Base-by-base conservation (phyloP, 805 yeast species). In the Candida succiphila region DNA sequence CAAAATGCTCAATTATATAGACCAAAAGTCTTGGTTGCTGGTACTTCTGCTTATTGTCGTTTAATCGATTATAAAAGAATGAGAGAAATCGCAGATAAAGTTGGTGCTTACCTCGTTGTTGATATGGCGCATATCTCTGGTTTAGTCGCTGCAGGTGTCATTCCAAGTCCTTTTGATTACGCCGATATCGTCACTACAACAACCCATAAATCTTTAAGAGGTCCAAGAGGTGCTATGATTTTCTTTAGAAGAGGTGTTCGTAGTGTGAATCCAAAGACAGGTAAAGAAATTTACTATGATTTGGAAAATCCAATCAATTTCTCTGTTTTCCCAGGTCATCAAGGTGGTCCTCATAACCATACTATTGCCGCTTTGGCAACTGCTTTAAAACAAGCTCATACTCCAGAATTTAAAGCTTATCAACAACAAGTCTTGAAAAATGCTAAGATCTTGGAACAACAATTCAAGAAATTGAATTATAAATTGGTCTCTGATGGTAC, bases 331-430 rank as follows among this genome's bases (percentile, higher is more conserved):
- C 98, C 98, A 52, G 98, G 95, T 47, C 98, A 92, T 65, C 98
- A 92, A 71, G 98, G 98, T 71, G 98, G 98, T 59, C 98, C 98
- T 51, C 97, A 92, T 67, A 92, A 92, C 72, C 98, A 92, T 68
- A 92, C 98, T 46, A 92, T 92, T 58, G 81, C 96, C 48, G 98
- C 97, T 24, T 67, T 92, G 52, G 96, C 97, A 14, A 92, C 88
- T 43, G 97, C 98, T 33, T 75, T 92, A 58, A 87, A 87, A 60
- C 98, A 92, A 69, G 94, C 95, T 40, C 70, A 75, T 43, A 68
- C 85, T 33, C 94, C 94, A 39, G 96, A 88, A 61, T 92, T 80
- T 67, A 82, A 75, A 60, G 82, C 75, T 54, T 89, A 89, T 67
- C 98, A 92, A 69, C 56, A 69, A 53, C 83, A 83, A 55, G 96